Evolutionary conservation across 169 alveolate genomes (phyloP), one percentile per base, ranked within the genome.

Genomic region (Cryptosporidium meleagridis): DNA sequence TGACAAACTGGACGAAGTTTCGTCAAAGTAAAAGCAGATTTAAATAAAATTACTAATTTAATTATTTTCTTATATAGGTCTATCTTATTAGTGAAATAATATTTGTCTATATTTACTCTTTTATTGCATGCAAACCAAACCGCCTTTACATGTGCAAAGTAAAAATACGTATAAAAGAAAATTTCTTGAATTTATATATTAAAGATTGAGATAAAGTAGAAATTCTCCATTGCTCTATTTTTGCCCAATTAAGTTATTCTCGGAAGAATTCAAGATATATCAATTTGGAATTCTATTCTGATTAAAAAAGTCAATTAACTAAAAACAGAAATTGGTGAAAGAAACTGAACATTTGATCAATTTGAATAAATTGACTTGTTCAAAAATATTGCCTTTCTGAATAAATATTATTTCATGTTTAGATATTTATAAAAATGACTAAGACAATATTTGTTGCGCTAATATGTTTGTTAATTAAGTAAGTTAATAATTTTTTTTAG

Each of bases 61-160:
- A 31, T 65, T 33, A 65, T 45, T 44, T 12, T 26, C 12, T 55
- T 21, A 55, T 18, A 21, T 21, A 23, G 7, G 26, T 23, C 35
- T 26, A 5, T 9, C 5, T n/a, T 55, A 9, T 3, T 3, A 21
- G n/a, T 0, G 67, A 8, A 3, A 55, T 23, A 26, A 55, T 55
- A n/a, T 55, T 55, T 55, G 67, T 55, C 37, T 55, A 21, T 55
- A 41, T 55, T 2, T 55, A 55, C 67, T 55, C 7, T 26, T 55
- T 55, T 65, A 35, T n/a, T 65, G 72, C 72, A 65, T 65, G 72
- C 48, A 29, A 1, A 35, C 12, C 3, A 37, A 29, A 31, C 53
- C 72, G 72, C 72, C 72, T 21, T 33, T 33, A 14, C 72, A 65
- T 37, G 72, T 65, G 53, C 72, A 65, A 4, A 26, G 72, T 65